Conservation (phyloP, 2,329 filamentous ascomycete species). For the Fusarium guadeloupense region DNA sequence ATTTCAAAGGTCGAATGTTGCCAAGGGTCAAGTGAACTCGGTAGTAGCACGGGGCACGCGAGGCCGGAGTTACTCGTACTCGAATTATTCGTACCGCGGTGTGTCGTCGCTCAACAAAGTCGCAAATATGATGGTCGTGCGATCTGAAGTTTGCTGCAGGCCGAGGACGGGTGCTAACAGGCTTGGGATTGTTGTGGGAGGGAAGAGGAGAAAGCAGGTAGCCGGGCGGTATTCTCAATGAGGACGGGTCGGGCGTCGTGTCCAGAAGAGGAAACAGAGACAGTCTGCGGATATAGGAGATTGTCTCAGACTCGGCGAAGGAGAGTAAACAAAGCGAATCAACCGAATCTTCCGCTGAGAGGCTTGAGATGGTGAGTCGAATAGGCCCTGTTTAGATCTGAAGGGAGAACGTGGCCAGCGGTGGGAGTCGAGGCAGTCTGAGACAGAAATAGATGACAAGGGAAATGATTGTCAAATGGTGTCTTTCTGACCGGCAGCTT, state of each 20-base stretch:
- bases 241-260: conserved; percentile 26
- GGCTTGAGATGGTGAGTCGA: conserved; percentile 23
- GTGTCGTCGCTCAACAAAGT: conserved; percentile 22
- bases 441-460: conserved; percentile 1
- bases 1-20: conserved; percentile 6
- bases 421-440: conserved; percentile 17
- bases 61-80: conserved; percentile 19
- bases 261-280: conserved; percentile 35
- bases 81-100: conserved; percentile 6
- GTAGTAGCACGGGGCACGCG: conserved; percentile 16
- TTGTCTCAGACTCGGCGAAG: conserved; percentile 40
- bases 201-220: conserved; percentile 28
- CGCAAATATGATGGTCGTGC: conserved; percentile 23
- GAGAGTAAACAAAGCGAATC: conserved; percentile 36
- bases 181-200: conserved; percentile 23
- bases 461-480: conserved; percentile 11
- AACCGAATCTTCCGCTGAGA: conserved; percentile 26
- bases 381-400: conserved; percentile 26
- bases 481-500: conserved; percentile 35
- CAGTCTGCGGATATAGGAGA: conserved; percentile 34
- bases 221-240: conserved; percentile 11
- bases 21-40: background rate
- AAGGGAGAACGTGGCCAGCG: conserved; percentile 35
- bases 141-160: conserved; percentile 41
- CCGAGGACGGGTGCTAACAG: conserved; percentile 39